Evolutionary conservation across 75 land plant genomes (phyloP).

Genomic region (Chamaecyparis obtusa): DNA sequence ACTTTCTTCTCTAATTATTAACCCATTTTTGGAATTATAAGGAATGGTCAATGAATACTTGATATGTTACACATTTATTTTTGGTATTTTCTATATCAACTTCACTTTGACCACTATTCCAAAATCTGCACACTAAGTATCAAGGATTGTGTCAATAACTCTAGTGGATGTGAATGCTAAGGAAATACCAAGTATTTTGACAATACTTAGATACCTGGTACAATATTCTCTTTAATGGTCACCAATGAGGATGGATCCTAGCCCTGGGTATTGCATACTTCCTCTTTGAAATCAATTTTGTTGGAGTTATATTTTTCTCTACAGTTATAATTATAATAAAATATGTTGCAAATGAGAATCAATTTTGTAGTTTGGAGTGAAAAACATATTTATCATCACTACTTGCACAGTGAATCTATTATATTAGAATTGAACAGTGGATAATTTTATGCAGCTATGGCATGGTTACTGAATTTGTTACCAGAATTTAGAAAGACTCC

Average conservation of each 20-base stretch:
- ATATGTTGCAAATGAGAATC: background rate
- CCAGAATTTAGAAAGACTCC: too few relatives aligned
- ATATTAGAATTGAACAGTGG: background rate
- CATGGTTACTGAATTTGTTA: background rate
- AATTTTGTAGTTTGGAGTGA: background rate
- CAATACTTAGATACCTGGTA: constrained; percentile 81
- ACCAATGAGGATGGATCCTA: too few relatives aligned
- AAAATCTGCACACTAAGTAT: constrained; percentile 63
- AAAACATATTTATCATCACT: background rate
- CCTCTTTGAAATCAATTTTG: background rate
- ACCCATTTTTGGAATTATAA: background rate
- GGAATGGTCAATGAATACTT: background rate
- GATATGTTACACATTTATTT: background rate
- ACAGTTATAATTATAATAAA: background rate
- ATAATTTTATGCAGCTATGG: background rate
- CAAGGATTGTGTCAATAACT: constrained; percentile 76
- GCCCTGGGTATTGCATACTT: constrained; percentile 59
- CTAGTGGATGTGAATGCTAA: constrained; percentile 81
- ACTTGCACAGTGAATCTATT: background rate
- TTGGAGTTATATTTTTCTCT: background rate
- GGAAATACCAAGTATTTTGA: constrained; percentile 84
- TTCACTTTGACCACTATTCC: constrained; percentile 38
- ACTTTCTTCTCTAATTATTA: background rate
- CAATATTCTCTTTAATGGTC: constrained; percentile 96
- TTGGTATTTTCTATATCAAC: background rate